Percentiles rank a stretch among this genome's conserved stretches.
phyloP scores from a whole-genome alignment of 768 basidiomycete genomes.

The Lentinula raphanica region DNA sequence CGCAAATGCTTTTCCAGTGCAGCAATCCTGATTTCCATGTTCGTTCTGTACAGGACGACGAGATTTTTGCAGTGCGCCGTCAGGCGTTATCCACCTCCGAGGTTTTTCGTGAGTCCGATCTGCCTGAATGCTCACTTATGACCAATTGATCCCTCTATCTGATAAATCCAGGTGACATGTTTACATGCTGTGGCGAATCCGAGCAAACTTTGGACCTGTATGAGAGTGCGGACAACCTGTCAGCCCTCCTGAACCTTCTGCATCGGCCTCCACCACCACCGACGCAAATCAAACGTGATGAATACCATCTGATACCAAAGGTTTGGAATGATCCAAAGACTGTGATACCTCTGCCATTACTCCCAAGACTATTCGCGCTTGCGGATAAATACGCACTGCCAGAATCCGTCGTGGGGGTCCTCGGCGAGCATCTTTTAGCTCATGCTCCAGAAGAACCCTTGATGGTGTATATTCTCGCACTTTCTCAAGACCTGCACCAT shows the following conservation, averaged over 20 bases:
- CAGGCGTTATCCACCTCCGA: conserved; percentile 48
- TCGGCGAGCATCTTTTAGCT: conserved; percentile 49
- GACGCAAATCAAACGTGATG: conserved; percentile 22
- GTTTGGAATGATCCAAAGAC: conserved; percentile 33
- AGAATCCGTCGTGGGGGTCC: conserved; percentile 32
- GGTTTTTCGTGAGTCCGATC: conserved; percentile 51
- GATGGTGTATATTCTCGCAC: conserved; percentile 58
- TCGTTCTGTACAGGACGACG: conserved; percentile 46
- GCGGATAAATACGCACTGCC: conserved; percentile 65
- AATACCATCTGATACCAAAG: conserved; percentile 25
- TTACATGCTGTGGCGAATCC: conserved; percentile 46
- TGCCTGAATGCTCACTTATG: not conserved
- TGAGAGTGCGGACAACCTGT: conserved; percentile 45
- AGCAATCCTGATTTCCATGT: conserved; percentile 52
- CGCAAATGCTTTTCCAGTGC: conserved; percentile 32
- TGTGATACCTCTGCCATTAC: conserved; percentile 61
- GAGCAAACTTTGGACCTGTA: conserved; percentile 44
- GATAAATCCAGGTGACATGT: conserved; percentile 56
- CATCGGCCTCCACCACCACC: conserved; percentile 51
- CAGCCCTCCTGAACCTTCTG: conserved; percentile 49
- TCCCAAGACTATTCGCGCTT: conserved; percentile 50
- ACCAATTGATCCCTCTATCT: conserved; percentile 1
- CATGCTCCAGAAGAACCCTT: conserved; percentile 48
- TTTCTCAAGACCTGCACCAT: conserved; percentile 32
- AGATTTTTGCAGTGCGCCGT: conserved; percentile 45